Evolutionary conservation across 148 eudicot species (phyloP), one percentile per base, ranked within the genome.

Genomic region (Rhododendron ovatum): DNA sequence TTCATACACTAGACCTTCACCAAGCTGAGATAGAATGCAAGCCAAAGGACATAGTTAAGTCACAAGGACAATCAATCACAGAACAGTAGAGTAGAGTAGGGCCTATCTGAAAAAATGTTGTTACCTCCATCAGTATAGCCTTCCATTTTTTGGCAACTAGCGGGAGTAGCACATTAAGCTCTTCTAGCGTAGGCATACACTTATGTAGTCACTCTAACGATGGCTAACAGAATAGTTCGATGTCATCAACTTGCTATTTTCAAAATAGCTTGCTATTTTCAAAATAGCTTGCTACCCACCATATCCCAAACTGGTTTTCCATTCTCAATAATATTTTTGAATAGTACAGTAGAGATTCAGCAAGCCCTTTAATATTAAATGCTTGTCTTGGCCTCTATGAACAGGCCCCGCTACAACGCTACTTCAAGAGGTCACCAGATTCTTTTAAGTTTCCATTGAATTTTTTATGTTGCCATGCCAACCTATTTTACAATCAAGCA

Each of bases 1-100:
- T 89, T 97, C 99, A 86, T 97, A 97, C 6, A 94, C 88, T 85
- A 95, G 86, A 78, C 99, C 98, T 85, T 95, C 95, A 17, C 99
- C 99, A 35, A 97, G 96, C 98, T 95, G 94, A 86, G 85, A 59
- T 45, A 85, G 35, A 86, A 63, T 41, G 39, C 57, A 83, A 41
- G 57, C 39, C 84, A 59, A 83, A 74, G 17, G 3, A 50, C 30
- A 6, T 10, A 53, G 30, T 63, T 30, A 61, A 61, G 22, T 84
- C 77, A 30, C 1, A 8, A 28, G 65, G 33, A 84, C 28, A 73
- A 24, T 37, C 67, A 35, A 59, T 51, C 10, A 45, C 65, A 51
- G 43, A 50, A 51, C 12, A 53, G 5, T 7, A 14, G 37, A 53
- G 5, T 7, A 14, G 37, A 30, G 39, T 71, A 79, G 59, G 35